Evolutionary conservation across 805 yeast species (phyloP).

Genomic region (Metschnikowia cubensis): DNA sequence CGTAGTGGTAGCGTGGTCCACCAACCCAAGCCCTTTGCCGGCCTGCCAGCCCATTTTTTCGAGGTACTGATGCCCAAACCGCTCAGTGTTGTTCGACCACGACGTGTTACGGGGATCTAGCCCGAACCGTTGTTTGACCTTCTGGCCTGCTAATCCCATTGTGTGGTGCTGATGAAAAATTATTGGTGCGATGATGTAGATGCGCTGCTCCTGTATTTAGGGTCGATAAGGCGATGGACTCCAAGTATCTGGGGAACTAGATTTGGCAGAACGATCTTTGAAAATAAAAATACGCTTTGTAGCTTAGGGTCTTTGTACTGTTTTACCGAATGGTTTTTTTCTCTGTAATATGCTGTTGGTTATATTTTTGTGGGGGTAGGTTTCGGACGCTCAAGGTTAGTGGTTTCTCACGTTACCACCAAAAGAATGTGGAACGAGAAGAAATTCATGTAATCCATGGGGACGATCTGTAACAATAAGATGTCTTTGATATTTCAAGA

Average conservation of each 20-base stretch:
- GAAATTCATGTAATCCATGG: too few relatives aligned
- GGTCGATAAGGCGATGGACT: slow-evolving; percentile 1
- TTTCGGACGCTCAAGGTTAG: too few relatives aligned
- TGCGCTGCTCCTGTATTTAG: slow-evolving; percentile 4
- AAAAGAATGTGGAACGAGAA: too few relatives aligned
- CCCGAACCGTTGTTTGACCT: slow-evolving; percentile 81
- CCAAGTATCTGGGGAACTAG: not conserved
- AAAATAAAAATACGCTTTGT: too few relatives aligned
- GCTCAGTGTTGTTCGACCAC: slow-evolving; percentile 81
- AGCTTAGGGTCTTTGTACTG: too few relatives aligned
- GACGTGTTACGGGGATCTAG: slow-evolving; percentile 88
- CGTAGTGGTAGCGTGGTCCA: slow-evolving; percentile 60
- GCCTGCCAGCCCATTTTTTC: slow-evolving; percentile 88
- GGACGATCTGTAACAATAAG: too few relatives aligned
- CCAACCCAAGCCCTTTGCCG: slow-evolving; percentile 82
- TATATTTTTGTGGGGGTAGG: too few relatives aligned
- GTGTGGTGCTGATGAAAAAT: slow-evolving; percentile 2
- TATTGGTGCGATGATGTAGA: slow-evolving; percentile 3
- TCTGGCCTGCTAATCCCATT: slow-evolving; percentile 83
- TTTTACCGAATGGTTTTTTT: too few relatives aligned
- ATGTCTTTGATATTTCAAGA: too few relatives aligned
- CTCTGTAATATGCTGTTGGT: too few relatives aligned
- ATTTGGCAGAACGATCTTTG: too few relatives aligned
- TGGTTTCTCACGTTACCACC: too few relatives aligned
- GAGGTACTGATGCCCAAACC: slow-evolving; percentile 87